Evolutionary conservation across 495 filamentous ascomycete genomes (phyloP).

Genomic region (Amniculicola lignicola): DNA sequence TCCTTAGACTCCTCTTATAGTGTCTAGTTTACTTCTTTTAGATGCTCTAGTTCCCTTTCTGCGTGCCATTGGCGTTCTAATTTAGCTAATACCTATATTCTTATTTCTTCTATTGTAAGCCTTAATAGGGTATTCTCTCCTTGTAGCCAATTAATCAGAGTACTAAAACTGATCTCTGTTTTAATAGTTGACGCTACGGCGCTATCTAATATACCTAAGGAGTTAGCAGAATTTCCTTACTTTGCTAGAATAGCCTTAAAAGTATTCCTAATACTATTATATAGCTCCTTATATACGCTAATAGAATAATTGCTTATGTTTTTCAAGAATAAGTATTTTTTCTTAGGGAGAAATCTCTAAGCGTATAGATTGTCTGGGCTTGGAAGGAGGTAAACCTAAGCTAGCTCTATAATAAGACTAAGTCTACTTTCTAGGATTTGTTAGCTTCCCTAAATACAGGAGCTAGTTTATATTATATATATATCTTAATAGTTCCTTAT

Average conservation of each 20-base stretch:
- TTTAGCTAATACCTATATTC: constrained; percentile 23
- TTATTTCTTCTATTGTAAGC: constrained; percentile 18
- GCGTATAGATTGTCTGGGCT: too few species aligned
- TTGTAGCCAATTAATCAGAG: too few species aligned
- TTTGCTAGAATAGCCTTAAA: constrained; percentile 1
- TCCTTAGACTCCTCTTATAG: constrained; percentile 10
- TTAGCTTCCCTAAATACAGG: too few species aligned
- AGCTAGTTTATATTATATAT: constrained; percentile 10
- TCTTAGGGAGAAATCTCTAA: too few species aligned
- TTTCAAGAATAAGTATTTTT: too few species aligned
- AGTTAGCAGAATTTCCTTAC: constrained; percentile 10
- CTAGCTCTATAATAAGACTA: too few species aligned
- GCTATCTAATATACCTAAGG: background rate
- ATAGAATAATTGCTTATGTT: too few species aligned
- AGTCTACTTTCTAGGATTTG: too few species aligned
- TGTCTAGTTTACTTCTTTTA: constrained; percentile 18
- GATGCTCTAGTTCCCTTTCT: constrained; percentile 21
- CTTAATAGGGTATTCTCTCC: constrained; percentile 21
- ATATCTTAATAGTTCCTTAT: too few species aligned
- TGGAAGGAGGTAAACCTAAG: too few species aligned
- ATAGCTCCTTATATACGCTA: background rate
- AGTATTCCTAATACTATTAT: background rate
- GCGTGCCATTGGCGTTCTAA: constrained; percentile 9
- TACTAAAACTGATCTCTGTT: constrained; percentile 16
- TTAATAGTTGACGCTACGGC: constrained; percentile 4